phyloP scores from a whole-genome alignment of 805 yeast species.

The Ogataea henricii region DNA sequence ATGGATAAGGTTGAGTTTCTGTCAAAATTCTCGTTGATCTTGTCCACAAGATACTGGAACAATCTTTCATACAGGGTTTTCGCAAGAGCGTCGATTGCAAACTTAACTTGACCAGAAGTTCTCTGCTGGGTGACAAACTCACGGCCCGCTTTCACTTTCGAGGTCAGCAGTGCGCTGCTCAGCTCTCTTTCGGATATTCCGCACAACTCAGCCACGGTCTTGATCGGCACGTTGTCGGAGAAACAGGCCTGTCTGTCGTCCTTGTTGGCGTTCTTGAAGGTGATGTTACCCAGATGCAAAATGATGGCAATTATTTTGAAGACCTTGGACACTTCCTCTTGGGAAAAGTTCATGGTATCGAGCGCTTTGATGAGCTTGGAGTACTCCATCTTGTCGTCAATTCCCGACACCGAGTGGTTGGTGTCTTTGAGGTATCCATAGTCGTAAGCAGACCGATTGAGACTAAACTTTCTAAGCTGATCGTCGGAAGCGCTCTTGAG shows the following conservation, averaged over 20 bases:
- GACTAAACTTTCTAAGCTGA: conserved; percentile 48
- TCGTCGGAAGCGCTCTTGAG: conserved; percentile 61
- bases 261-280: conserved; percentile 58
- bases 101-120: conserved; percentile 76
- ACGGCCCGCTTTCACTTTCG: conserved; percentile 87
- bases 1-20: conserved; percentile 16
- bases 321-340: conserved; percentile 55
- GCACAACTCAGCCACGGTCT: conserved; percentile 56
- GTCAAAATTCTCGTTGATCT: conserved; percentile 67
- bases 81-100: conserved; percentile 82
- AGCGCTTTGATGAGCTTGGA: conserved; percentile 64
- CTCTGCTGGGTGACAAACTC: conserved; percentile 82
- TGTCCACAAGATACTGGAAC: conserved; percentile 73
- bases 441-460: conserved; percentile 40
- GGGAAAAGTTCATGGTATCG: conserved; percentile 67
- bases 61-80: conserved; percentile 83
- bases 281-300: conserved; percentile 83
- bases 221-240: conserved; percentile 51
- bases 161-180: conserved; percentile 63
- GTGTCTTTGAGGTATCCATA: conserved; percentile 64
- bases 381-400: conserved; percentile 76
- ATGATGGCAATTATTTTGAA: conserved; percentile 72
- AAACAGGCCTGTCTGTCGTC: conserved; percentile 75
- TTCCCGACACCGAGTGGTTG: conserved; percentile 61
- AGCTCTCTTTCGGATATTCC: conserved; percentile 58